Evolutionary conservation across 129 eudicot species (phyloP), one percentile per base, ranked within the genome.

Genomic region (Escallonia rubra): DNA sequence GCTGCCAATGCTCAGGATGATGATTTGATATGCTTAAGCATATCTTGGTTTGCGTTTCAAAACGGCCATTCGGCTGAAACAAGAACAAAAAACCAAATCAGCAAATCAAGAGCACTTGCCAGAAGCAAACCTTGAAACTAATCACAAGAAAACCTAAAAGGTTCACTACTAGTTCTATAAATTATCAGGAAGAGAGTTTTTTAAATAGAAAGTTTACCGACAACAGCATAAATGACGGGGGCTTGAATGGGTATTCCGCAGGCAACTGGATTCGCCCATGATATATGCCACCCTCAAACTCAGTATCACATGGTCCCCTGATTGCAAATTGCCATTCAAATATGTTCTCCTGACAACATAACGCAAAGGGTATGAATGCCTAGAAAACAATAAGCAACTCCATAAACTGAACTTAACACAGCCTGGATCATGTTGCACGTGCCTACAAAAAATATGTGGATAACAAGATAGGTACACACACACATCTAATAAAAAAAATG

Each of bases 1-100:
- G 99, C 77, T 94, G 99, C 99, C 99, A 94, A 80, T 94, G 99
- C 85, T 94, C 97, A 57, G 99, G 99, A 69, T 94, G 99, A 80
- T 94, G 96, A 78, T 94, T 94, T 48, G 99, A 94, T 76, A 94
- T 94, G 85, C 99, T 94, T 71, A 94, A 79, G 81, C 99, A 94
- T 61, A 94, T 94, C 86, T 94, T 94, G 53, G 99, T 94, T 73
- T 94, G 96, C 74, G 99, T 94, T 80, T 94, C 99, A 73, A 94
- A 94, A 44, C 99, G 97, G 16, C 97, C 97, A 78, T 90, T 94
- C 13, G 93, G 96, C 97, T 94, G 87, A 43, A 78, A 79, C 68
- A 74, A 54, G 42, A 10, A 46, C 65, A 49, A 52, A 8, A 55
- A 54, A 63, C 9, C 23, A 8, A 10, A 46, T 57, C 7, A 68